phyloP scores from a whole-genome alignment of 768 basidiomycete species.

The Suillus occidentalis region DNA sequence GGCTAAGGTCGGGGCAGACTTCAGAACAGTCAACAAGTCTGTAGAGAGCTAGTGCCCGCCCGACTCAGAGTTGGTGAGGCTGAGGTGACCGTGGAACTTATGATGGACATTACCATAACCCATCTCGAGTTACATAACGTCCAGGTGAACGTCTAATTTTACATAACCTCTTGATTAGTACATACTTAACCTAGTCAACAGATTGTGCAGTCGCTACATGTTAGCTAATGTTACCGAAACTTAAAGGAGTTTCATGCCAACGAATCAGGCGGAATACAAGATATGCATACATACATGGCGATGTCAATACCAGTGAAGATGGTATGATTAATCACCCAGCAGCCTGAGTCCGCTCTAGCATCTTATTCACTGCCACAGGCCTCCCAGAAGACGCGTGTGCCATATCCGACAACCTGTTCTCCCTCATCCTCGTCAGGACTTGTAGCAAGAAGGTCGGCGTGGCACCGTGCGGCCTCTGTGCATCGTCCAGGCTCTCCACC shows the following conservation, averaged over 20 bases:
- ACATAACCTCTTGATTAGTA: too few relatives aligned
- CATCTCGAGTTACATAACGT: too few relatives aligned
- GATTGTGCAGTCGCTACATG: neutral
- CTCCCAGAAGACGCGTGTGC: conserved; percentile 49
- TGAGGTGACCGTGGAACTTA: too few relatives aligned
- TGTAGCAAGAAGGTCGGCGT: conserved; percentile 60
- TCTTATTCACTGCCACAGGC: conserved; percentile 64
- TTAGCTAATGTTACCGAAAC: neutral
- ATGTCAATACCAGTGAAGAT: neutral
- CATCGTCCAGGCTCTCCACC: conserved; percentile 22
- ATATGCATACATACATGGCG: neutral
- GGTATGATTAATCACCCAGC: neutral
- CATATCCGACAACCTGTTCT: conserved; percentile 57
- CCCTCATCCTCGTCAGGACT: conserved; percentile 66
- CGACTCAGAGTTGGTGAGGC: too few relatives aligned
- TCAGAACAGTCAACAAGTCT: neutral
- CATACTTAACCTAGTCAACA: too few relatives aligned
- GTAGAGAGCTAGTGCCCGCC: neutral
- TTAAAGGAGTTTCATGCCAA: neutral
- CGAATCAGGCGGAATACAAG: neutral
- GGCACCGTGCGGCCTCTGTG: conserved; percentile 31
- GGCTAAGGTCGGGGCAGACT: neutral
- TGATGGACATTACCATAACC: too few relatives aligned
- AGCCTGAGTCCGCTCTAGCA: conserved; percentile 70
- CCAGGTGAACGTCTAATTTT: too few relatives aligned